A percentile compares a stretch with the other conserved stretches of the same genome.
These are phyloP conservation scores for Cyberlindnera bimundalis DNA, from an alignment of 805 yeast genomes.

Conservation along the genomic window DNA sequence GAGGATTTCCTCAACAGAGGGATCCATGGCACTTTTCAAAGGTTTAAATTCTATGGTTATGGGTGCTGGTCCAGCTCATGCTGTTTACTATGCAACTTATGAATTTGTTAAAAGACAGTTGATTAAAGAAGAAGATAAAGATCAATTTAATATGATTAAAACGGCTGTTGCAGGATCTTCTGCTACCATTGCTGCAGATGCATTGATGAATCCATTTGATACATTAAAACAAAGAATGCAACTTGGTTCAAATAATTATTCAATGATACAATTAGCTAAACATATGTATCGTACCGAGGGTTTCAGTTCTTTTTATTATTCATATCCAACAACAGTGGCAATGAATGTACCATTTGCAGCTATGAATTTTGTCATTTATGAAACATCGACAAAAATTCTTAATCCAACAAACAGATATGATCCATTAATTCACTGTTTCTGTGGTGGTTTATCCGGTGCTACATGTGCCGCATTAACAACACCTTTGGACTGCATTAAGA, in stretches of 20 bases:
- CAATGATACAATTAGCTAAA: slow-evolving; percentile 36
- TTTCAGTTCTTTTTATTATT: slow-evolving; percentile 76
- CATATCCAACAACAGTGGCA: slow-evolving; percentile 90
- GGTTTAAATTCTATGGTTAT: slow-evolving; percentile 88
- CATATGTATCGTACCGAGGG: slow-evolving; percentile 62
- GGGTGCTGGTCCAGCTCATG: slow-evolving; percentile 99
- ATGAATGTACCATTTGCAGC: slow-evolving; percentile 96
- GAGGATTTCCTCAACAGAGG: slow-evolving; percentile 80
- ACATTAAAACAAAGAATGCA: slow-evolving; percentile 96
- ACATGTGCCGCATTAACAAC: slow-evolving; percentile 92
- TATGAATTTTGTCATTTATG: slow-evolving; percentile 89
- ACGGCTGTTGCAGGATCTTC: slow-evolving; percentile 87
- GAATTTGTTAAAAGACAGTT: slow-evolving; percentile 56
- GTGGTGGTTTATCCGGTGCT: slow-evolving; percentile 95
- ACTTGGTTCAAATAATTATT: slow-evolving; percentile 29
- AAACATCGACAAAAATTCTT: slow-evolving; percentile 68
- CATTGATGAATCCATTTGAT: slow-evolving; percentile 96
- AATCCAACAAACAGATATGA: slow-evolving; percentile 80
- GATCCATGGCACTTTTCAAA: slow-evolving; percentile 85
- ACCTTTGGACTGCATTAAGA: slow-evolving; percentile 91
- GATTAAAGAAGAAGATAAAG: slow-evolving; percentile 32
- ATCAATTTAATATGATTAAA: slow-evolving; percentile 65
- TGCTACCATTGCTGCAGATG: slow-evolving; percentile 92
- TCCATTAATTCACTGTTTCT: slow-evolving; percentile 86
- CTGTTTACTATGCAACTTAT: slow-evolving; percentile 91